Evolutionary conservation across 768 basidiomycete genomes (phyloP).

Genomic region (Arthromyces matolae): DNA sequence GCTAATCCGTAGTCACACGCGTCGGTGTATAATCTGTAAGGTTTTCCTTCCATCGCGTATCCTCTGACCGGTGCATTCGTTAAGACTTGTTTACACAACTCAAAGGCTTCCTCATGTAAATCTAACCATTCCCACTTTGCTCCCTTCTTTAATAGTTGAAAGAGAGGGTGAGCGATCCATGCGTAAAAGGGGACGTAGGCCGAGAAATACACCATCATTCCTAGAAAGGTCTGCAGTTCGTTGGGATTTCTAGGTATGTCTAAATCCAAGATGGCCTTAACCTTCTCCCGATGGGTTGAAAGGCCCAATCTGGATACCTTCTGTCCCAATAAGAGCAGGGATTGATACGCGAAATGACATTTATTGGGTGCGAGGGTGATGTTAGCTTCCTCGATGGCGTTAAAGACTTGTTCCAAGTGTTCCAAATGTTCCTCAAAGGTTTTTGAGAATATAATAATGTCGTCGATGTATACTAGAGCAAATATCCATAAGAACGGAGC

Average conservation of each 20-base stretch:
- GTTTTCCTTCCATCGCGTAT: conserved; percentile 23
- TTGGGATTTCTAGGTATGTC: too few relatives aligned
- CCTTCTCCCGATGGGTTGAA: conserved; percentile 35
- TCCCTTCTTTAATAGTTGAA: conserved; percentile 28
- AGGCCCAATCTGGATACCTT: conserved; percentile 36
- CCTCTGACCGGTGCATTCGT: conserved; percentile 29
- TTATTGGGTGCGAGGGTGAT: conserved; percentile 33
- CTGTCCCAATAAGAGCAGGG: conserved; percentile 34
- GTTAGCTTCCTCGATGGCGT: conserved; percentile 21
- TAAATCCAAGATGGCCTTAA: conserved; percentile 29
- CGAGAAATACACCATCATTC: conserved; percentile 37
- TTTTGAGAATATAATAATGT: conserved; percentile 34
- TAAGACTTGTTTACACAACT: conserved; percentile 26
- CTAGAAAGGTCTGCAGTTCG: conserved; percentile 31
- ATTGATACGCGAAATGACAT: conserved; percentile 31
- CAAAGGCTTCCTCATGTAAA: conserved; percentile 24
- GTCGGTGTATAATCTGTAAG: conserved; percentile 35
- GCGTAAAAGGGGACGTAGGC: conserved; percentile 34
- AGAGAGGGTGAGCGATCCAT: conserved; percentile 29
- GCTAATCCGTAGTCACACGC: conserved; percentile 28
- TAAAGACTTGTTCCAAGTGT: conserved; percentile 27
- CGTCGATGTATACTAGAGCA: conserved; percentile 38
- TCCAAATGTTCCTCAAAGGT: conserved; percentile 26
- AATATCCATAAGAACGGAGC: conserved; percentile 37
- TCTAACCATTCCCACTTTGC: conserved; percentile 20